phyloP scores from a whole-genome alignment of 1,284 basidiomycete species.

The Pseudozyma tsukubaensis region DNA sequence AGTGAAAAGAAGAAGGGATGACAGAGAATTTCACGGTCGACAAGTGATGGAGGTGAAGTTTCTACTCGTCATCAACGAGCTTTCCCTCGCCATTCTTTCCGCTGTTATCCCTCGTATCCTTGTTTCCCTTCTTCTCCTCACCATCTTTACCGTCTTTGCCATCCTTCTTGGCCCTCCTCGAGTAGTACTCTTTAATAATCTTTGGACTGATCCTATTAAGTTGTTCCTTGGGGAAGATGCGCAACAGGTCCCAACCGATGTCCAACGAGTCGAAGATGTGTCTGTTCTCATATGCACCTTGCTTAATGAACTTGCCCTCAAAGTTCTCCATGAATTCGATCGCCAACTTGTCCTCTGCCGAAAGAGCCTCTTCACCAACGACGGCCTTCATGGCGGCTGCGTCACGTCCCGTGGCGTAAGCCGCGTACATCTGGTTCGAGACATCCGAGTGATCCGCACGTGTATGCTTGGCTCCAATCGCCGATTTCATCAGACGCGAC shows the following conservation, averaged over 20 bases:
- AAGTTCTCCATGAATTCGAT: constrained; percentile 68
- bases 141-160: constrained; percentile 33
- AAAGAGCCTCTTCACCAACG: constrained; percentile 97
- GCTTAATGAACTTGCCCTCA: constrained; percentile 66
- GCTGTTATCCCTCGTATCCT: constrained; percentile 36
- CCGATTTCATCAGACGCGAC: constrained; percentile 99
- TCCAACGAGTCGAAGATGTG: constrained; percentile 98
- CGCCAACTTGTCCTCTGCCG: constrained; percentile 78
- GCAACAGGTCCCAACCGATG: constrained; percentile 93
- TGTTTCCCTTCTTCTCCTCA: constrained; percentile 44
- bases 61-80: constrained; percentile 49
- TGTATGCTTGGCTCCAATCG: constrained; percentile 96
- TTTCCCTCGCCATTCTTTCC: constrained; percentile 24
- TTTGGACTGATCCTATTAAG: constrained; percentile 78
- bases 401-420: constrained; percentile 78
- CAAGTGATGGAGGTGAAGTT: too few relatives aligned
- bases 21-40: too few relatives aligned
- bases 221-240: constrained; percentile 99
- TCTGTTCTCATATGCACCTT: constrained; percentile 92
- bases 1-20: too few relatives aligned
- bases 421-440: constrained; percentile 73
- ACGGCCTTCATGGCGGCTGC: constrained; percentile 99
- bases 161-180: constrained; percentile 56
- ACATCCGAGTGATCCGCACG: constrained; percentile 99
- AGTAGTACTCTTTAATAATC: constrained; percentile 68